These are phyloP conservation scores for Ogataea hybrid DNA, from an alignment of 1,139 yeast species.

Conservation along the genomic window DNA sequence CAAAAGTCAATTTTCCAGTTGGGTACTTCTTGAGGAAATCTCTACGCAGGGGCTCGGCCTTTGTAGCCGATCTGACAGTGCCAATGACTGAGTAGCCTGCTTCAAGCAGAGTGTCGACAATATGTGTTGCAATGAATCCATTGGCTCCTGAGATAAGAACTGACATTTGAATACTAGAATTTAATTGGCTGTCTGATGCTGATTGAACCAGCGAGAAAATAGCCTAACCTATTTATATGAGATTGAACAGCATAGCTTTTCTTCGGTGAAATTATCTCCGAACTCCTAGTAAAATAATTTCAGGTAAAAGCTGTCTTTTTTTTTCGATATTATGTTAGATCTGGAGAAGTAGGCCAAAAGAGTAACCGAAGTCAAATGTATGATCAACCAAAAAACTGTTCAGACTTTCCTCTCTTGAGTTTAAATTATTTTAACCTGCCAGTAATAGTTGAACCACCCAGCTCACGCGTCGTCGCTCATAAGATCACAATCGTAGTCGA, in stretches of 20 bases:
- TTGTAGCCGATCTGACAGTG: conserved; percentile 36
- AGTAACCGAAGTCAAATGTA: too few species aligned
- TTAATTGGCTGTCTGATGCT: too few species aligned
- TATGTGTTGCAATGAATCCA: conserved; percentile 20
- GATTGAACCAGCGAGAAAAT: neutral
- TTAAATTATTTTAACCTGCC: neutral
- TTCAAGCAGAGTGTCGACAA: conserved; percentile 30
- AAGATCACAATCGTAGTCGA: neutral
- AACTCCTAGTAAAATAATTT: too few species aligned
- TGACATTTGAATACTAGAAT: neutral
- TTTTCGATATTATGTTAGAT: too few species aligned
- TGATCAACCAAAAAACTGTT: too few species aligned
- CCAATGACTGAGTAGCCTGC: conserved; percentile 35
- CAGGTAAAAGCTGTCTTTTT: too few species aligned
- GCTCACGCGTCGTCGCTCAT: neutral
- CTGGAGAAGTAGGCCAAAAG: too few species aligned
- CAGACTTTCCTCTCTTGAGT: too few species aligned
- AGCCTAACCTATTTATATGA: neutral
- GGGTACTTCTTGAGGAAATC: conserved; percentile 29
- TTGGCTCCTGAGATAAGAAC: conserved; percentile 22
- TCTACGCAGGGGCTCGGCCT: conserved; percentile 27
- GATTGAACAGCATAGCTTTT: too few species aligned
- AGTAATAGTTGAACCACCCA: neutral
- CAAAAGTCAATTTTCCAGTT: conserved; percentile 32
- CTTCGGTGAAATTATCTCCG: too few species aligned